Evolutionary conservation across 306 rosid genomes (phyloP).

Genomic region (Dryas octopetala): DNA sequence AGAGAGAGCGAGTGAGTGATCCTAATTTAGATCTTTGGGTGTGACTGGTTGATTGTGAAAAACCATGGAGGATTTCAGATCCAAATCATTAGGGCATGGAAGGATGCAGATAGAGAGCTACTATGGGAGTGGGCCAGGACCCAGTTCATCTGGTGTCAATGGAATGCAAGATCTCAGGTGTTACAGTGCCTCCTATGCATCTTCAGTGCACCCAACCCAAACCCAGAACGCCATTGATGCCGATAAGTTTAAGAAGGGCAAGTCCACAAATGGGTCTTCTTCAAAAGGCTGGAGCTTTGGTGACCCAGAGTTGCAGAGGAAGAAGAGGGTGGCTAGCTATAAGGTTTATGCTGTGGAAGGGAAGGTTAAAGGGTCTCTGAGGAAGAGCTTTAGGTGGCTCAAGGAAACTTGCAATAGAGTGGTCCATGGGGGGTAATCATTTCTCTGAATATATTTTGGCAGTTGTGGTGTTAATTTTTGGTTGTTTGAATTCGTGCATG

Average conservation of each 20-base stretch:
- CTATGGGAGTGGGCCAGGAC: constrained; percentile 29
- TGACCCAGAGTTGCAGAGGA: constrained; percentile 93
- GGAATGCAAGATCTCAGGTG: constrained; percentile 79
- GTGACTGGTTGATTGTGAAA: background rate
- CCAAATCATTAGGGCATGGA: constrained; percentile 69
- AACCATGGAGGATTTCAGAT: constrained; percentile 53
- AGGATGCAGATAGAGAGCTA: constrained; percentile 66
- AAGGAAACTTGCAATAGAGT: constrained; percentile 72
- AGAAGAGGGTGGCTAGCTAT: constrained; percentile 89
- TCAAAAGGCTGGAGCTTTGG: constrained; percentile 74
- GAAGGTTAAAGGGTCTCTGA: constrained; percentile 73
- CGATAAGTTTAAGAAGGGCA: constrained; percentile 71
- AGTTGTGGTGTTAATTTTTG: background rate
- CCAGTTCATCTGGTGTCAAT: constrained; percentile 21
- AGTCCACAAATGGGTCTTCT: constrained; percentile 56
- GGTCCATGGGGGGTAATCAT: constrained; percentile 65
- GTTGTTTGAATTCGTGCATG: constrained; percentile 8
- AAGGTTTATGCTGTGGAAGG: constrained; percentile 90
- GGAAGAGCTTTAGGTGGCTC: constrained; percentile 86
- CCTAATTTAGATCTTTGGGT: background rate
- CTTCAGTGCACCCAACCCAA: constrained; percentile 57
- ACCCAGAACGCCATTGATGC: constrained; percentile 41
- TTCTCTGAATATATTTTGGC: background rate
- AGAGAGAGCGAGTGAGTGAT: constrained; percentile 5
- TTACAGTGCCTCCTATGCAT: constrained; percentile 82